Percentiles rank a stretch among this genome's conserved stretches.
Evolutionary conservation across 2,329 filamentous ascomycete species (phyloP).

Genomic region (Albifimbria verrucaria): DNA sequence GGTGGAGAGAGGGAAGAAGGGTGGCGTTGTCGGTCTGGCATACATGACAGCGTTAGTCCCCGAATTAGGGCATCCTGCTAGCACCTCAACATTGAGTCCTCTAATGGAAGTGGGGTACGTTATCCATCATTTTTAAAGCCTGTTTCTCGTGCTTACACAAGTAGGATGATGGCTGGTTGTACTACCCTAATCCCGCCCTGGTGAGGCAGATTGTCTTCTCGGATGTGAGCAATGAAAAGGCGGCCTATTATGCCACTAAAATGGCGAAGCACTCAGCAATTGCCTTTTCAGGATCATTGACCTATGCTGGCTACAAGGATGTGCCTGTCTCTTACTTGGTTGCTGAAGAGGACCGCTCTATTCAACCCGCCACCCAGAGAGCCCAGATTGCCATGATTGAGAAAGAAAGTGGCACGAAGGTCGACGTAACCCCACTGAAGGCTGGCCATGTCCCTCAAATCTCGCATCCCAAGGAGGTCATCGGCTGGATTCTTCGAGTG

Average conservation of each 20-base stretch:
- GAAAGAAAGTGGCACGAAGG: constrained; percentile 28
- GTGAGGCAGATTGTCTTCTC: constrained; percentile 18
- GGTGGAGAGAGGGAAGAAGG: constrained; percentile 21
- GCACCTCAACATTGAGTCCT: not conserved
- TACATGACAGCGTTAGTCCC: constrained; percentile 25
- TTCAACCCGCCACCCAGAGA: constrained; percentile 27
- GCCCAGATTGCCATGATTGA: constrained; percentile 31
- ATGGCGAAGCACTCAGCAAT: constrained; percentile 25
- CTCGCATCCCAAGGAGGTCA: constrained; percentile 20
- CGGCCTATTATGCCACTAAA: not conserved
- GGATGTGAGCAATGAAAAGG: constrained; percentile 22
- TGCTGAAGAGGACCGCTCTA: constrained; percentile 27
- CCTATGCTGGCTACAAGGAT: constrained; percentile 36
- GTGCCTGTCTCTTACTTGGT: constrained; percentile 36
- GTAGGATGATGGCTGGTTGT: constrained; percentile 29
- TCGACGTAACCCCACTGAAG: constrained; percentile 32
- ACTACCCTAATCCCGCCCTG: constrained; percentile 9
- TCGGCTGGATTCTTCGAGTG: constrained; percentile 8
- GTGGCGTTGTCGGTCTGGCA: constrained; percentile 26
- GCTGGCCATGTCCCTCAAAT: constrained; percentile 29
- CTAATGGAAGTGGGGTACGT: not conserved
- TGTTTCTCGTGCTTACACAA: not conserved
- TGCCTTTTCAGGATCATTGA: constrained; percentile 30
- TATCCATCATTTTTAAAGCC: not conserved
- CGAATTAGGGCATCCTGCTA: constrained; percentile 14